Evolutionary conservation across 2,329 filamentous ascomycete genomes (phyloP).

Genomic region (Amauroascus niger): DNA sequence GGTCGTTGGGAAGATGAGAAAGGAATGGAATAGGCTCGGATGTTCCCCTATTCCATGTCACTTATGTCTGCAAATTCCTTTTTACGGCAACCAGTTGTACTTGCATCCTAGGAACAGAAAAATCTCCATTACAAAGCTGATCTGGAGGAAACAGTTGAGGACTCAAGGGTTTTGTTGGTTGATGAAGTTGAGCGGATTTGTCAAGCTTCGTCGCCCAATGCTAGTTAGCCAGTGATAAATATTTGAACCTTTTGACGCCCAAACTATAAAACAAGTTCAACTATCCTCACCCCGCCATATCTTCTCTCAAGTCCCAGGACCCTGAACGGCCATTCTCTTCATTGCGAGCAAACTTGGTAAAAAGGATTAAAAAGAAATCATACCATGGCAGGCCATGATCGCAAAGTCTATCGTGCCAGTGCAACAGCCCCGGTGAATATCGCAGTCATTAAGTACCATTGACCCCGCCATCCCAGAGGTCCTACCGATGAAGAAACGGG

Average conservation of each 20-base stretch:
- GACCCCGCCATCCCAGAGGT: constrained; percentile 16
- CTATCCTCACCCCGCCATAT: background rate
- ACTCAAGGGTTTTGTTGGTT: too few relatives aligned
- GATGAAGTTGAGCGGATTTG: too few relatives aligned
- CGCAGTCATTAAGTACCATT: constrained; percentile 78
- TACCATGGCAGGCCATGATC: constrained; percentile 20
- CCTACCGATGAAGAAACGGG: constrained; percentile 14
- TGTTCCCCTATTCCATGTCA: too few relatives aligned
- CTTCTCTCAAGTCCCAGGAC: background rate
- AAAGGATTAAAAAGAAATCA: background rate
- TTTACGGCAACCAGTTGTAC: too few relatives aligned
- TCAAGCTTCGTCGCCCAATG: too few relatives aligned
- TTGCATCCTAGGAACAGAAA: background rate
- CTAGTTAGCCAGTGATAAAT: background rate
- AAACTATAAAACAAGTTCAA: background rate
- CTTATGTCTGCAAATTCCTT: too few relatives aligned
- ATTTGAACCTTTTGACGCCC: too few relatives aligned
- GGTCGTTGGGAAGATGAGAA: too few relatives aligned
- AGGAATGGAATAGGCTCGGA: too few relatives aligned
- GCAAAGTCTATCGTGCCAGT: constrained; percentile 71
- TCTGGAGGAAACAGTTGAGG: too few relatives aligned
- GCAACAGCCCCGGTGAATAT: constrained; percentile 98
- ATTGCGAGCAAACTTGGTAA: background rate
- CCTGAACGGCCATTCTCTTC: background rate
- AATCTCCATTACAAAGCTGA: background rate